A percentile compares a stretch with the other conserved stretches of the same genome.
These are phyloP conservation scores for Plasmodium inui DNA, from an alignment of 169 alveolate species.

Conservation along the genomic window DNA sequence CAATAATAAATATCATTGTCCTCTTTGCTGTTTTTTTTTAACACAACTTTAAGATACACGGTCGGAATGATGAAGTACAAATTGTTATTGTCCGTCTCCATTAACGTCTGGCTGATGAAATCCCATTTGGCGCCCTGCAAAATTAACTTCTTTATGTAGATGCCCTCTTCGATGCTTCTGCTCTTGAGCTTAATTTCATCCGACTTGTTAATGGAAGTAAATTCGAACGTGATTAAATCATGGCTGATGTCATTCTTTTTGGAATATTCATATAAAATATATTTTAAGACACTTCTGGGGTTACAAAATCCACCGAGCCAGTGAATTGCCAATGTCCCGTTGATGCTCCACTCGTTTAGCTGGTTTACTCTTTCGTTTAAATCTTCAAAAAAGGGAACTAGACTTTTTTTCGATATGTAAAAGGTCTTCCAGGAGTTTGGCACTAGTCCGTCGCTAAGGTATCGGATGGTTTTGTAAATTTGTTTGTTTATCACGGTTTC, in stretches of 20 bases:
- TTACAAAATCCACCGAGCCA: constrained; percentile 76
- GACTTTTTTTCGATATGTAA: constrained; percentile 47
- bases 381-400: constrained; percentile 53
- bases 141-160: constrained; percentile 89
- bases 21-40: constrained; percentile 83
- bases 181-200: constrained; percentile 42
- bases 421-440: constrained; percentile 67
- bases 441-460: constrained; percentile 38
- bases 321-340: constrained; percentile 51
- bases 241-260: constrained; percentile 66
- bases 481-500: constrained; percentile 59
- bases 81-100: constrained; percentile 94
- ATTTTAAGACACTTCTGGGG: constrained; percentile 71
- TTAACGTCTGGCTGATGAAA: constrained; percentile 86
- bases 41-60: constrained; percentile 93
- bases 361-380: constrained; percentile 74
- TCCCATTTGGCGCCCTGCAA: constrained; percentile 97
- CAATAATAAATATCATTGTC: constrained; percentile 87
- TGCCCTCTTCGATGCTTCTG: constrained; percentile 90
- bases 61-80: constrained; percentile 91
- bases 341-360: constrained; percentile 67
- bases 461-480: constrained; percentile 55
- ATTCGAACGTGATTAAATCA: constrained; percentile 69
- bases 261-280: constrained; percentile 71
- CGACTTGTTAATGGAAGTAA: constrained; percentile 32